Conservation (phyloP, 768 basidiomycete species). For the Serpula lacrymans region DNA sequence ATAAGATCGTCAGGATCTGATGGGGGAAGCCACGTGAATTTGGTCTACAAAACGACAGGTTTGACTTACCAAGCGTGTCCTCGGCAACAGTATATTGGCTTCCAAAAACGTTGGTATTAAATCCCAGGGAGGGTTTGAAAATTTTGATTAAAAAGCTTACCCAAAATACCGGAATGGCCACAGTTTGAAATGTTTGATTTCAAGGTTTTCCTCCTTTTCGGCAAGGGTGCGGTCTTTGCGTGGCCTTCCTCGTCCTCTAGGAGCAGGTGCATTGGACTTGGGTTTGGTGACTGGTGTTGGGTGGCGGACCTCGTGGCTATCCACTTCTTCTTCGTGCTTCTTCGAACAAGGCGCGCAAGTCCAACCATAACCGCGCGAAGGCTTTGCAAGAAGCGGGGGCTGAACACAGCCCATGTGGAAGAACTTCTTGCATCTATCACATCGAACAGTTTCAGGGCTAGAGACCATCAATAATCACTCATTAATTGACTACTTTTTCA, state of each 20-base stretch:
- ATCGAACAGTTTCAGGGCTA: constrained; percentile 83
- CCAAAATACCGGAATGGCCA: constrained; percentile 98
- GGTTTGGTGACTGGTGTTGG: constrained; percentile 50
- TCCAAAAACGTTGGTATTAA: constrained; percentile 10
- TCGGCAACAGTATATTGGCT: constrained; percentile 90
- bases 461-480: constrained; percentile 17
- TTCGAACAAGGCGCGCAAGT: constrained; percentile 92
- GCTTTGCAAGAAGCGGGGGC: constrained; percentile 87
- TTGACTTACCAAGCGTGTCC: constrained; percentile 75
- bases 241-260: constrained; percentile 70
- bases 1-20: constrained; percentile 95
- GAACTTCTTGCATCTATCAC: constrained; percentile 87
- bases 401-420: constrained; percentile 96
- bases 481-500: constrained; percentile 9
- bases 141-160: constrained; percentile 42
- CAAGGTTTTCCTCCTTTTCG: constrained; percentile 73
- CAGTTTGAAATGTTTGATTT: constrained; percentile 83
- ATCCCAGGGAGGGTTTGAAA: too few relatives aligned
- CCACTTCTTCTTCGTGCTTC: constrained; percentile 82
- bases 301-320: constrained; percentile 67
- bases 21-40: constrained; percentile 21
- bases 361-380: constrained; percentile 96
- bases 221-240: constrained; percentile 71
- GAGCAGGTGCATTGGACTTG: constrained; percentile 71
- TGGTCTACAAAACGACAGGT: constrained; percentile 7